These are phyloP conservation scores for Zygoascus tannicola DNA, from an alignment of 805 yeast species.

Conservation along the genomic window DNA sequence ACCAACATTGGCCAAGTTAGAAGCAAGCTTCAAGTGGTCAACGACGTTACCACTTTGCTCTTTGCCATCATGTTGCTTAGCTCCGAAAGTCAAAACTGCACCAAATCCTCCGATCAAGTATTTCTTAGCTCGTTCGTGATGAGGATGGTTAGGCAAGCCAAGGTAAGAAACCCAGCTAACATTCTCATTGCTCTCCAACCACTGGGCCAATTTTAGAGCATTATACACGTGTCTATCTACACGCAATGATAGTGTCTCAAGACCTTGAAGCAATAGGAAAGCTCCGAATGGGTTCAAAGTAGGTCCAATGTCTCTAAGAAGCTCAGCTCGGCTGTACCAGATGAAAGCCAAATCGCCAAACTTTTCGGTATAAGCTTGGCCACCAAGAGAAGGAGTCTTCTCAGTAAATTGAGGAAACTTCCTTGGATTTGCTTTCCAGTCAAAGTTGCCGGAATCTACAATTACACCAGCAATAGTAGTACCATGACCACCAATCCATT, in stretches of 20 bases:
- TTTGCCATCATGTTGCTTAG: slow-evolving; percentile 56
- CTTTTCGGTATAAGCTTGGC: slow-evolving; percentile 70
- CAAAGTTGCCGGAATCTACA: slow-evolving; percentile 86
- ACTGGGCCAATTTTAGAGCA: slow-evolving; percentile 70
- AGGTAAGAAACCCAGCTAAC: slow-evolving; percentile 90
- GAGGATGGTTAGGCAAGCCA: slow-evolving; percentile 70
- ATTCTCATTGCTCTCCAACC: slow-evolving; percentile 54
- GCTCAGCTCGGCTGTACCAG: slow-evolving; percentile 71
- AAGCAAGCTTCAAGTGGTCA: slow-evolving; percentile 73
- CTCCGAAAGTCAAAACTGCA: slow-evolving; percentile 83
- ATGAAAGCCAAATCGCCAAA: slow-evolving; percentile 74
- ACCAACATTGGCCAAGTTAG: slow-evolving; percentile 94
- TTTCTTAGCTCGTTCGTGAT: slow-evolving; percentile 75
- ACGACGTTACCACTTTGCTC: slow-evolving; percentile 79
- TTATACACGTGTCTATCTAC: slow-evolving; percentile 87
- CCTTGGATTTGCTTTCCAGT: slow-evolving; percentile 77
- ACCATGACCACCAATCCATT: slow-evolving; percentile 98
- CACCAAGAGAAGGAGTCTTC: slow-evolving; percentile 93
- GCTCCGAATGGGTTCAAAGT: slow-evolving; percentile 80
- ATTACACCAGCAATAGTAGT: slow-evolving; percentile 88
- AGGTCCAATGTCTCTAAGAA: slow-evolving; percentile 89
- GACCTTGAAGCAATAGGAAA: slow-evolving; percentile 80
- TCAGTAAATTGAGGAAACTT: slow-evolving; percentile 85
- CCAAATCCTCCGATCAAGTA: slow-evolving; percentile 77
- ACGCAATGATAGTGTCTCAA: slow-evolving; percentile 88